These are phyloP conservation scores for Balansia obtecta DNA, from an alignment of 2,329 filamentous ascomycete genomes.

Conservation along the genomic window DNA sequence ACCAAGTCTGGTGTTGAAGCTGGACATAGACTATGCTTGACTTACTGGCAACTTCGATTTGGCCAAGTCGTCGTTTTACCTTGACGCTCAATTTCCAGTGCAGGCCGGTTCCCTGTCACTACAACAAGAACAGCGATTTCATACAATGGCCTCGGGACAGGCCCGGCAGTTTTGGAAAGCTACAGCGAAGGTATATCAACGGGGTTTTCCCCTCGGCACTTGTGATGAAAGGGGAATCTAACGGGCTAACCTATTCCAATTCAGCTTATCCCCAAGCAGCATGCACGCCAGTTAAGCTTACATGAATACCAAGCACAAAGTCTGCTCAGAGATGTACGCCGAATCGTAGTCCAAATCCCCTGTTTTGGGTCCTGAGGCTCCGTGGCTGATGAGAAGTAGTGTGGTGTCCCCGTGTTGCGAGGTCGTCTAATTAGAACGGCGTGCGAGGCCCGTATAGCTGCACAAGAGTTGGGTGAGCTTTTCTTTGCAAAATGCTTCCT, in stretches of 20 bases:
- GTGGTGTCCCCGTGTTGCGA: slow-evolving; percentile 14
- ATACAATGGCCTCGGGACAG: neutral
- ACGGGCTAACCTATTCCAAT: neutral
- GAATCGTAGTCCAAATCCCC: no score
- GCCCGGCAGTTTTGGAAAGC: neutral
- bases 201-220: neutral
- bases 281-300: slow-evolving; percentile 12
- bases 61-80: neutral
- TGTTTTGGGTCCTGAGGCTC: neutral
- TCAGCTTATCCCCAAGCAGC: slow-evolving; percentile 1
- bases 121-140: no score
- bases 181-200: neutral
- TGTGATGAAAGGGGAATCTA: neutral
- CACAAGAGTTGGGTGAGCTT: slow-evolving; percentile 14
- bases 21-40: no score
- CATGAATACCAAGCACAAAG: slow-evolving; percentile 18
- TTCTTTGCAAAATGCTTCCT: neutral
- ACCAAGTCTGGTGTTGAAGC: no score
- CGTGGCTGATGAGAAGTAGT: slow-evolving; percentile 10
- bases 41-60: neutral
- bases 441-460: slow-evolving; percentile 11
- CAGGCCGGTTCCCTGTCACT: no score
- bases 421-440: slow-evolving; percentile 12
- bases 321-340: slow-evolving; percentile 14
- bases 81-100: no score